Conservation (phyloP, 345 rosid species). For the Eucalyptus erythrocorys region DNA sequence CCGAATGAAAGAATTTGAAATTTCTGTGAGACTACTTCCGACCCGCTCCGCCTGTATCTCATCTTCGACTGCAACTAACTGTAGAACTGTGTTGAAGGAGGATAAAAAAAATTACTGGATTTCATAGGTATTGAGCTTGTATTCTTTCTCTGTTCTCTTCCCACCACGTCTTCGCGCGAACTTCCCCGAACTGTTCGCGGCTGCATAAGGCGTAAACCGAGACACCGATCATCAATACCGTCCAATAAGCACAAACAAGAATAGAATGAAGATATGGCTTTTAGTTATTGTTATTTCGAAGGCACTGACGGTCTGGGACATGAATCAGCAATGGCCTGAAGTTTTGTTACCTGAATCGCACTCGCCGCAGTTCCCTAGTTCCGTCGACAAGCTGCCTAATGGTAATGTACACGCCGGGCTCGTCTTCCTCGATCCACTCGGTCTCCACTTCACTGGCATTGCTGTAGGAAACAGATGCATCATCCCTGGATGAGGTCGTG, state of each 20-base stretch:
- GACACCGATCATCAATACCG: background rate
- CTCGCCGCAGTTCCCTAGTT: constrained; percentile 91
- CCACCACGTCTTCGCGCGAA: constrained; percentile 97
- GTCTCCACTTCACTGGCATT: constrained; percentile 87
- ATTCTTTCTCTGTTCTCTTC: constrained; percentile 96
- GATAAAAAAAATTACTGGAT: background rate
- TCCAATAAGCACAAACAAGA: background rate
- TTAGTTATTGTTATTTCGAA: background rate
- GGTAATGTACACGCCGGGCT: constrained; percentile 92
- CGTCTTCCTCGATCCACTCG: constrained; percentile 92
- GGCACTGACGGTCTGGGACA: background rate
- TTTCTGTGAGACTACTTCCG: background rate
- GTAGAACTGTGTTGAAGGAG: background rate
- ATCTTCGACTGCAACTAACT: background rate
- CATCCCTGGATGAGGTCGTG: constrained; percentile 88
- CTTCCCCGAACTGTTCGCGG: constrained; percentile 89
- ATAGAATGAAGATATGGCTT: background rate
- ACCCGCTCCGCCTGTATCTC: background rate
- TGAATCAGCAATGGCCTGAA: background rate
- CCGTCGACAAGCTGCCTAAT: constrained; percentile 84
- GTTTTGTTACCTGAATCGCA: constrained; percentile 75
- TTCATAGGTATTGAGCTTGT: constrained; percentile 82
- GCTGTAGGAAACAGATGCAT: constrained; percentile 71
- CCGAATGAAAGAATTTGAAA: background rate
- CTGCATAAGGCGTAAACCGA: constrained; percentile 14